Evolutionary conservation across 2,329 filamentous ascomycete species (phyloP).

Genomic region (Apiospora marii): DNA sequence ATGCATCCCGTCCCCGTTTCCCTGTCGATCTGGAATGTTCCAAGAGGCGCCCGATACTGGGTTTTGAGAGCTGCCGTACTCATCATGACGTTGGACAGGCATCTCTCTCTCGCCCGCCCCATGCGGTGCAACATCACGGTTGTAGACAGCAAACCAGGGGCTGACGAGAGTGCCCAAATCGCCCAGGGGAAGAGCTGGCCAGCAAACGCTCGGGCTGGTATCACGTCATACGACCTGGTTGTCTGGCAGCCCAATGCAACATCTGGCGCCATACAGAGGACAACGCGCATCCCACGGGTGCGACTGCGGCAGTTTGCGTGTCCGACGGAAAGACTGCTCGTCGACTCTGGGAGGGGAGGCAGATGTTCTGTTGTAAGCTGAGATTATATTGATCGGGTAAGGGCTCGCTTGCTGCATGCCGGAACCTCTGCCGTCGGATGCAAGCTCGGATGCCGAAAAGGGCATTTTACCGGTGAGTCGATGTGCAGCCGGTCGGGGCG

Average conservation of each 20-base stretch:
- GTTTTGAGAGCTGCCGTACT: neutral
- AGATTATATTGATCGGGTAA: neutral
- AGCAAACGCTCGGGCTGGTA: neutral
- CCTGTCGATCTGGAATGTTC: neutral
- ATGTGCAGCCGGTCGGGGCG: slow-evolving; percentile 2
- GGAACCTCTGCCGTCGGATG: neutral
- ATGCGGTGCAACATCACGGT: neutral
- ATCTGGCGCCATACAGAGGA: neutral
- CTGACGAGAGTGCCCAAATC: neutral
- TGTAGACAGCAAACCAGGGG: neutral
- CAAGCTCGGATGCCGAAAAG: neutral
- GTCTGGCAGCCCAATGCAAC: neutral
- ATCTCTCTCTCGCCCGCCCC: neutral
- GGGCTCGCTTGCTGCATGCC: neutral
- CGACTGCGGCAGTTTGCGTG: neutral
- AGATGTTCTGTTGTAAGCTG: neutral
- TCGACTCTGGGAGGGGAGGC: neutral
- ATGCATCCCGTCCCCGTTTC: neutral
- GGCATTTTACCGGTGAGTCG: neutral
- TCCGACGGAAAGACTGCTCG: no score
- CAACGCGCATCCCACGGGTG: neutral
- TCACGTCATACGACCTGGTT: neutral
- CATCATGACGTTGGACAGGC: neutral
- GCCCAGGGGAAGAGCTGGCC: neutral
- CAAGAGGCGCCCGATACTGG: neutral